Percentiles rank a stretch among this genome's conserved stretches.
Evolutionary conservation across 2,329 filamentous ascomycete species (phyloP).

Genomic region (Verticillium dahliae): DNA sequence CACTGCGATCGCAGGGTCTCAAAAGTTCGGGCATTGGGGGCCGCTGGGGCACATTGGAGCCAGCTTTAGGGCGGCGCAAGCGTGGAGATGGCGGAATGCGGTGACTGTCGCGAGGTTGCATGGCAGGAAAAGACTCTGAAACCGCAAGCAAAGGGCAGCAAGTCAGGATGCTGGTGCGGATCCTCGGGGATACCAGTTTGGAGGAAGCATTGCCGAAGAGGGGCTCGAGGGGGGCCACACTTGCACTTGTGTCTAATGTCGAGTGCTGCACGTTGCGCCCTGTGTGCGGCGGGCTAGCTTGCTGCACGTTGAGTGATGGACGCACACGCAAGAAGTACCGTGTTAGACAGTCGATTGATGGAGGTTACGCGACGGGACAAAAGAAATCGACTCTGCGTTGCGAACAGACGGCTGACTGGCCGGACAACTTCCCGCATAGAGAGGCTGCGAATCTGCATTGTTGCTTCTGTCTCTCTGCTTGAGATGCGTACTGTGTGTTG

Average conservation of each 20-base stretch:
- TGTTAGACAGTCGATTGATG: not conserved
- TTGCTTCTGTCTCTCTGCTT: not conserved
- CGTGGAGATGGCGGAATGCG: slow-evolving; percentile 21
- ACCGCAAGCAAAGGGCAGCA: not conserved
- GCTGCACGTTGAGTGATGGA: not conserved
- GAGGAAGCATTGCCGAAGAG: not conserved
- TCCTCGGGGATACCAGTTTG: not conserved
- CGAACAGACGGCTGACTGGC: not conserved
- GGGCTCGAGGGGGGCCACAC: not conserved
- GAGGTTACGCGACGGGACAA: not conserved
- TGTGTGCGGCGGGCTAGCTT: not conserved
- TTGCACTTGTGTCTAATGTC: not conserved
- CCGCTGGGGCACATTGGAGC: slow-evolving; percentile 1
- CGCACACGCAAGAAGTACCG: not conserved
- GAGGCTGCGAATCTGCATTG: not conserved
- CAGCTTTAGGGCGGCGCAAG: slow-evolving; percentile 12
- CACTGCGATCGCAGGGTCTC: slow-evolving; percentile 2
- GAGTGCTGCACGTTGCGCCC: not conserved
- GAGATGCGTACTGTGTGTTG: not conserved
- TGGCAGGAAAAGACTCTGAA: slow-evolving; percentile 5
- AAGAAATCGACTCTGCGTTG: not conserved
- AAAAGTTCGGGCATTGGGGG: not conserved
- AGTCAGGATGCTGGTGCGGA: not conserved
- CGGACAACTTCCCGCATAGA: not conserved
- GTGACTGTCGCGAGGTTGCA: slow-evolving; percentile 26